phyloP scores from a whole-genome alignment of 2,329 filamentous ascomycete genomes.

The Epichloe uncinata region DNA sequence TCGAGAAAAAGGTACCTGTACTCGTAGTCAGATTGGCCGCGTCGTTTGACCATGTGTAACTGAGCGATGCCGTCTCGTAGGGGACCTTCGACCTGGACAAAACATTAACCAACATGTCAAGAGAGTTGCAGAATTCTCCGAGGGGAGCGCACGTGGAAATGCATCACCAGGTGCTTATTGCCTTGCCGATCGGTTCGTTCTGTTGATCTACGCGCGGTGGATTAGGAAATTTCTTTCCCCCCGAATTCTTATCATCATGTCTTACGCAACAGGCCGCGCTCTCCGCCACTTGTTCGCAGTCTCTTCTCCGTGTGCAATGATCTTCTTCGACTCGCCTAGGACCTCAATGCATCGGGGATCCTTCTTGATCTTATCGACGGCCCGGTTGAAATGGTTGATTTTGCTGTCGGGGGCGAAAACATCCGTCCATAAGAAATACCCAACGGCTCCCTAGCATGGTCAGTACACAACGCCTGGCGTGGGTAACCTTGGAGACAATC shows the following conservation, averaged over 20 bases:
- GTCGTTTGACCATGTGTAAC: conserved; percentile 62
- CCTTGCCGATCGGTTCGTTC: conserved; percentile 59
- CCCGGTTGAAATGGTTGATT: conserved; percentile 77
- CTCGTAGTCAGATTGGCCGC: conserved; percentile 52
- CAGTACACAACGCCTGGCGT: background rate
- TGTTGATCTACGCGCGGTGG: conserved; percentile 37
- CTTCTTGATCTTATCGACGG: conserved; percentile 63
- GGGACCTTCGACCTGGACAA: conserved; percentile 57
- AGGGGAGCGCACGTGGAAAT: conserved; percentile 55
- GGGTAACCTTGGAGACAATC: background rate
- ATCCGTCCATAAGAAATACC: conserved; percentile 66
- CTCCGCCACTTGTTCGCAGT: conserved; percentile 71
- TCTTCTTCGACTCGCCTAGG: conserved; percentile 62
- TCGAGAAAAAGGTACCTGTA: conserved; percentile 75
- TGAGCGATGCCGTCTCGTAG: conserved; percentile 58
- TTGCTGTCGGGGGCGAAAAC: conserved; percentile 78
- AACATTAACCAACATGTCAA: background rate
- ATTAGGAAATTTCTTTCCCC: background rate
- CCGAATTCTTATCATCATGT: background rate
- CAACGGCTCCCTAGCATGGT: conserved; percentile 51
- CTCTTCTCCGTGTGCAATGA: conserved; percentile 69
- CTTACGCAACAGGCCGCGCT: conserved; percentile 46
- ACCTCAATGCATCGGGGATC: conserved; percentile 59
- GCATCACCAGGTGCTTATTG: conserved; percentile 68
- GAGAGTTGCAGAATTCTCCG: background rate